phyloP scores from a whole-genome alignment of 192 early-diverging fungal genomes.

The Helicostylum pulchrum region DNA sequence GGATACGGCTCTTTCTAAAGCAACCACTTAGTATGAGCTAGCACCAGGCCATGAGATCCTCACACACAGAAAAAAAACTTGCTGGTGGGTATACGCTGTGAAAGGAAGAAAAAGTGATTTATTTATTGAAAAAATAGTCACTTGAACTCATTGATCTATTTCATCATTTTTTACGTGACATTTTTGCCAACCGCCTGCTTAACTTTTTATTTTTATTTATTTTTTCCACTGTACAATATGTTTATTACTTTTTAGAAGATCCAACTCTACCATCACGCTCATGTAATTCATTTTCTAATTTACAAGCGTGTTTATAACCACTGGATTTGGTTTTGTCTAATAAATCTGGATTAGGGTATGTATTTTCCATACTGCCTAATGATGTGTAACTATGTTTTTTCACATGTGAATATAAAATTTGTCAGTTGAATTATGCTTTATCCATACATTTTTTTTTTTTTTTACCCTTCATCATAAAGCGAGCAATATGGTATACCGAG shows the following conservation, averaged over 20 bases:
- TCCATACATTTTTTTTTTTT: neutral
- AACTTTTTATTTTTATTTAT: too few relatives aligned
- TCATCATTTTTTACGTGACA: too few relatives aligned
- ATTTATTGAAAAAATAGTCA: too few relatives aligned
- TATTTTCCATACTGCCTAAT: constrained; percentile 80
- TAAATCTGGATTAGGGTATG: constrained; percentile 81
- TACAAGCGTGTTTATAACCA: constrained; percentile 65
- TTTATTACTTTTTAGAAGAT: constrained; percentile 16
- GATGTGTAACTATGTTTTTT: constrained; percentile 77
- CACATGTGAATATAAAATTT: constrained; percentile 4
- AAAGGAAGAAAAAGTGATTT: too few relatives aligned
- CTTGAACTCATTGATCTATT: too few relatives aligned
- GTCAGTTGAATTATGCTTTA: neutral
- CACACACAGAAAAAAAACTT: too few relatives aligned
- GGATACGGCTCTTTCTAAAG: too few relatives aligned
- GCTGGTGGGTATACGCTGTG: too few relatives aligned
- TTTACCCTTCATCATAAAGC: constrained; percentile 84
- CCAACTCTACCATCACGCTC: constrained; percentile 63
- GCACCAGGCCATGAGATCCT: too few relatives aligned
- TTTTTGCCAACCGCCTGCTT: neutral
- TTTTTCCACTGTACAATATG: too few relatives aligned
- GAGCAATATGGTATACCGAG: constrained; percentile 79
- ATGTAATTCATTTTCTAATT: constrained; percentile 51
- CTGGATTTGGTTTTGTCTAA: constrained; percentile 30
- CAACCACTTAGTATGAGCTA: too few relatives aligned